Percentiles rank a stretch among this genome's conserved stretches.
These are phyloP conservation scores for Pseudogymnoascus sp. DNA, from an alignment of 2,329 filamentous ascomycete species.

Conservation along the genomic window DNA sequence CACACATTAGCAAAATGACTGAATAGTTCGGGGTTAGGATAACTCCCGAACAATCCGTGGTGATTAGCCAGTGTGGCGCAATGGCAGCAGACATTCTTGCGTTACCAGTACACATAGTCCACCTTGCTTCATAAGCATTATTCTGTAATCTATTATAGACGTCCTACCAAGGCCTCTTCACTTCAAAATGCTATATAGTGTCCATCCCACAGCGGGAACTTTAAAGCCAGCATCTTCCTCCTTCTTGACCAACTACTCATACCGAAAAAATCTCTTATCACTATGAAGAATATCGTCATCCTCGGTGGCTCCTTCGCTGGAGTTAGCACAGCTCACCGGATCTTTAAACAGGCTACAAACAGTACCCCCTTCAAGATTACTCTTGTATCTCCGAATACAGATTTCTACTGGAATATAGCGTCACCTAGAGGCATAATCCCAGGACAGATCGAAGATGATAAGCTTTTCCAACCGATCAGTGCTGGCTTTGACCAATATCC, in stretches of 20 bases:
- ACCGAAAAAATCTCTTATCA: slow-evolving; percentile 11
- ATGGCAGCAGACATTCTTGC: not conserved
- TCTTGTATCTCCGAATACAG: slow-evolving; percentile 44
- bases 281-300: slow-evolving; percentile 27
- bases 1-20: not conserved
- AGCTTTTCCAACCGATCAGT: slow-evolving; percentile 33
- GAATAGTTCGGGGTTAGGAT: not conserved
- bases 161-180: not conserved
- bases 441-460: slow-evolving; percentile 38
- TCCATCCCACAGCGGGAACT: not conserved
- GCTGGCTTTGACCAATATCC: slow-evolving; percentile 44
- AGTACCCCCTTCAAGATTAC: slow-evolving; percentile 42
- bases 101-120: not conserved
- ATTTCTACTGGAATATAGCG: slow-evolving; percentile 46
- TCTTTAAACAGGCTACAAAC: slow-evolving; percentile 24
- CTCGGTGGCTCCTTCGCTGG: slow-evolving; percentile 28
- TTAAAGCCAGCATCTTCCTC: slow-evolving; percentile 5
- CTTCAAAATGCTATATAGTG: slow-evolving; percentile 14
- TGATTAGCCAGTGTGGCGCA: not conserved
- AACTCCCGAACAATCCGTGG: not conserved
- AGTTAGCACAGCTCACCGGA: slow-evolving; percentile 26
- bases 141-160: not conserved
- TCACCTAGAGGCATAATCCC: slow-evolving; percentile 42
- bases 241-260: slow-evolving; percentile 10
- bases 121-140: not conserved